Conservation (phyloP, 768 basidiomycete species). For the Termitomyces sp. region DNA sequence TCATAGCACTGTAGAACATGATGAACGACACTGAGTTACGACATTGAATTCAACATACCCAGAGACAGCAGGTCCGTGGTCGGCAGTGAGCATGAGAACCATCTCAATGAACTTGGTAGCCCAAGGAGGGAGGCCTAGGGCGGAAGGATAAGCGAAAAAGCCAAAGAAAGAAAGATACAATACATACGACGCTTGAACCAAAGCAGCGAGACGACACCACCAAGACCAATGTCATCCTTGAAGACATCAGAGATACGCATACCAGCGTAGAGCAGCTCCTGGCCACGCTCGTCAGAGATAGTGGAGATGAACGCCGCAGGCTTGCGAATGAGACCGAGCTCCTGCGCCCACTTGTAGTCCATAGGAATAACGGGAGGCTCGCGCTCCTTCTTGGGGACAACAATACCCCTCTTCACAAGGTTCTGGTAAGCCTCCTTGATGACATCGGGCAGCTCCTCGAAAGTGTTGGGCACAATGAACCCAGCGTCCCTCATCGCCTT, state of each 20-base stretch:
- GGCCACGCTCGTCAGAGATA: slow-evolving; percentile 98
- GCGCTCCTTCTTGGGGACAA: slow-evolving; percentile 69
- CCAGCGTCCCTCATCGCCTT: slow-evolving; percentile 89
- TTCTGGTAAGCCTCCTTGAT: slow-evolving; percentile 80
- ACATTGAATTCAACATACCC: slow-evolving; percentile 31
- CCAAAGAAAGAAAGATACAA: slow-evolving; percentile 7
- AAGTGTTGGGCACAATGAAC: slow-evolving; percentile 95
- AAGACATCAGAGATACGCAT: slow-evolving; percentile 99
- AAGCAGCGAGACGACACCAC: slow-evolving; percentile 91
- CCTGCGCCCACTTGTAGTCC: slow-evolving; percentile 99
- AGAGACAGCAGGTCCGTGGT: slow-evolving; percentile 97
- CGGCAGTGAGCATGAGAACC: slow-evolving; percentile 98
- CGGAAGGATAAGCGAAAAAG: not conserved
- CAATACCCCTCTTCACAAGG: slow-evolving; percentile 64
- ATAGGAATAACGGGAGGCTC: slow-evolving; percentile 98
- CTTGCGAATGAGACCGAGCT: slow-evolving; percentile 97
- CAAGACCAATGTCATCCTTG: slow-evolving; percentile 94
- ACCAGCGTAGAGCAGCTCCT: slow-evolving; percentile 96
- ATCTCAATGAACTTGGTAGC: slow-evolving; percentile 99
- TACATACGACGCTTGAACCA: slow-evolving; percentile 91
- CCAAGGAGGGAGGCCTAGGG: slow-evolving; percentile 67
- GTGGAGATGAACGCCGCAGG: slow-evolving; percentile 99
- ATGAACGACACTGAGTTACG: slow-evolving; percentile 1
- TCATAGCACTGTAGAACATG: slow-evolving; percentile 68
- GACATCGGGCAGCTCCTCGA: slow-evolving; percentile 89